A percentile compares a stretch with the other conserved stretches of the same genome.
phyloP scores from a whole-genome alignment of 108 stramenopile genomes.

The Pseudonitzschia multistriata region DNA sequence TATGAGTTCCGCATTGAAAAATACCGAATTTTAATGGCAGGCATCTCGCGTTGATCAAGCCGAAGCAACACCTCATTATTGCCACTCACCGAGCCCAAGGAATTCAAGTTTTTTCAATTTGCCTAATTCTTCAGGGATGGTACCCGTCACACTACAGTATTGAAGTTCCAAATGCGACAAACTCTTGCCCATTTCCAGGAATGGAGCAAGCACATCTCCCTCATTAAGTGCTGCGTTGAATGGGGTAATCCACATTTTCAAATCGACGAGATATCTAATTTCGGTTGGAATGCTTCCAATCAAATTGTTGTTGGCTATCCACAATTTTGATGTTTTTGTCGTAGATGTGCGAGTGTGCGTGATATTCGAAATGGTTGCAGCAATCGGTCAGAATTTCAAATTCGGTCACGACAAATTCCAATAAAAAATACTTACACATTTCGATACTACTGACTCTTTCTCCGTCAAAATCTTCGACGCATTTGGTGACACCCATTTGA shows the following conservation, averaged over 20 bases:
- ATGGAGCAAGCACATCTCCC: not conserved
- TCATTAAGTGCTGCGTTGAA: constrained; percentile 13
- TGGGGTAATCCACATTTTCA: constrained; percentile 9
- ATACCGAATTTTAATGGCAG: not conserved
- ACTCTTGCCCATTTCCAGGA: not conserved
- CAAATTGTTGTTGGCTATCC: constrained; percentile 17
- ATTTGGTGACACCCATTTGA: constrained; percentile 2
- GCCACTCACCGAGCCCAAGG: constrained; percentile 16
- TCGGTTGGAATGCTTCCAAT: constrained; percentile 17
- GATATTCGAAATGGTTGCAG: not conserved
- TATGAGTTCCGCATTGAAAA: not conserved
- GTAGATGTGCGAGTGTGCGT: not conserved
- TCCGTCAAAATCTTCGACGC: not conserved
- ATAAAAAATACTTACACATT: constrained; percentile 4
- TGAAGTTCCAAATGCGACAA: constrained; percentile 18
- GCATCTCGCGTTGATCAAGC: not conserved
- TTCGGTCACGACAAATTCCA: not conserved
- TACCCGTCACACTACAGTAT: constrained; percentile 21
- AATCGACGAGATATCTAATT: constrained; percentile 14
- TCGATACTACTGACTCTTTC: constrained; percentile 2
- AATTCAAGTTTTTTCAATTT: constrained; percentile 9
- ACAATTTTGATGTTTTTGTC: not conserved
- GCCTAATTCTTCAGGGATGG: constrained; percentile 23
- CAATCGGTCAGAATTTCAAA: not conserved
- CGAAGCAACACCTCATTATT: not conserved